Percentiles rank a stretch among this genome's conserved stretches.
phyloP scores from a whole-genome alignment of 2,329 filamentous ascomycete genomes.

The Aspergillus hiratsukae region DNA sequence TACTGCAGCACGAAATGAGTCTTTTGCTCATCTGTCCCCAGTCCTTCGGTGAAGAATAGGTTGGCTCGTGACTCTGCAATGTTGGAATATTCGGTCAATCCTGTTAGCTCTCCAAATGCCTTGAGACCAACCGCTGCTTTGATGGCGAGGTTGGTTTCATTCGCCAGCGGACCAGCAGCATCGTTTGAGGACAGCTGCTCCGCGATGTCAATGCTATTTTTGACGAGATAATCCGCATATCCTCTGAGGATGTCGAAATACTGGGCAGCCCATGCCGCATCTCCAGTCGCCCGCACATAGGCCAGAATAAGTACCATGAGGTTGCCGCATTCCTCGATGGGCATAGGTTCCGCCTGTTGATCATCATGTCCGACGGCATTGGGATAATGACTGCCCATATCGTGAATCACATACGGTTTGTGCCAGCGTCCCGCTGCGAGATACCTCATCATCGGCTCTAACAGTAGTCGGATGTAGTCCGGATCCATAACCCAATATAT shows the following conservation, averaged over 20 bases:
- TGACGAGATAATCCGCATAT: constrained; percentile 41
- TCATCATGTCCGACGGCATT: constrained; percentile 39
- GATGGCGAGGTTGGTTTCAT: constrained; percentile 46
- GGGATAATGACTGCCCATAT: constrained; percentile 40
- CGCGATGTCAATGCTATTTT: constrained; percentile 36
- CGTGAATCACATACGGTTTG: constrained; percentile 38
- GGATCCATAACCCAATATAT: constrained; percentile 42
- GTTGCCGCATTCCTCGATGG: constrained; percentile 40
- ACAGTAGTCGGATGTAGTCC: constrained; percentile 40
- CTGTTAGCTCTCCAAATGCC: constrained; percentile 40
- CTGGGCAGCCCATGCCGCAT: constrained; percentile 32
- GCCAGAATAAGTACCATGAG: constrained; percentile 36
- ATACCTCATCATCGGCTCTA: constrained; percentile 43
- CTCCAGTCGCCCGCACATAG: constrained; percentile 37
- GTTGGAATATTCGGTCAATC: constrained; percentile 32
- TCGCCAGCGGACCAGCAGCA: constrained; percentile 36
- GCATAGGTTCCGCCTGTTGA: constrained; percentile 39
- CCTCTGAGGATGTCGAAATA: constrained; percentile 32
- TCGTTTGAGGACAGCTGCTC: constrained; percentile 43
- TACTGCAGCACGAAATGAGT: constrained; percentile 42
- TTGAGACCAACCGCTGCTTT: constrained; percentile 46
- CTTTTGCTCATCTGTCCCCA: constrained; percentile 32
- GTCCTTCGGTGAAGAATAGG: constrained; percentile 30
- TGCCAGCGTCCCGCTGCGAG: constrained; percentile 37
- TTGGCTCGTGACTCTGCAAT: constrained; percentile 33